Base-by-base conservation (phyloP, 441 rosid species). In the Adansonia gregorii region DNA sequence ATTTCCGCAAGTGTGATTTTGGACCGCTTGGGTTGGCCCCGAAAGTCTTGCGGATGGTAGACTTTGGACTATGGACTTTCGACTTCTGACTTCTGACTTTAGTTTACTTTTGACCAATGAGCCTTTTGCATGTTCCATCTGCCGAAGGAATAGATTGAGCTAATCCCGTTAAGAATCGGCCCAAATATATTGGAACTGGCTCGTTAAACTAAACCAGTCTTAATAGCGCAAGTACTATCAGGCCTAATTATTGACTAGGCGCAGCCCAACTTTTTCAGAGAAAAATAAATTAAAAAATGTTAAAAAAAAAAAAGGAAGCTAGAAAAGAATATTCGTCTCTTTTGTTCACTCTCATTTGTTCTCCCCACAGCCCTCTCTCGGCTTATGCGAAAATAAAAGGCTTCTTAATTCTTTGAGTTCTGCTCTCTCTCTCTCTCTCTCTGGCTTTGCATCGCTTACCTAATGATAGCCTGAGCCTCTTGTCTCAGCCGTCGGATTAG, bases 401-500 rank as follows among this genome's bases (percentile, higher is more conserved):
- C 56, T 35, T 22, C 10, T n/a, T 9, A 20, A 6, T 27, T 27
- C 35, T 27, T 27, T 27, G 35, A 46, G 60, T 56, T 17, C 4
- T 10, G 22, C 9, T 1, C 27, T 65, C 49, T 27, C 35, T 27
- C 35, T 14, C 31, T 24, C 45, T 54, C 35, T 65, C 35, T 20
- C 8, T 31, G n/a, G 9, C 48, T 22, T 15, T 27, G 46, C 31
- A 35, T 45, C 9, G 20, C 43, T 31, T 39, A 55, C 11, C 35
- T 55, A 4, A 76, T 35, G 76, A 49, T 77, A 41, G 12, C 17
- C 20, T 35, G 24, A 55, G 24, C 66, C 46, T 43, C 24, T 11
- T 27, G 0, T 51, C 22, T 1, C 24, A 27, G 8, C 60, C 74
- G n/a, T 24, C 78, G 43, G 85, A 67, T 78, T 61, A 27, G 49